phyloP scores from a whole-genome alignment of 352 stramenopile species.

The Pythium grandisporangium region DNA sequence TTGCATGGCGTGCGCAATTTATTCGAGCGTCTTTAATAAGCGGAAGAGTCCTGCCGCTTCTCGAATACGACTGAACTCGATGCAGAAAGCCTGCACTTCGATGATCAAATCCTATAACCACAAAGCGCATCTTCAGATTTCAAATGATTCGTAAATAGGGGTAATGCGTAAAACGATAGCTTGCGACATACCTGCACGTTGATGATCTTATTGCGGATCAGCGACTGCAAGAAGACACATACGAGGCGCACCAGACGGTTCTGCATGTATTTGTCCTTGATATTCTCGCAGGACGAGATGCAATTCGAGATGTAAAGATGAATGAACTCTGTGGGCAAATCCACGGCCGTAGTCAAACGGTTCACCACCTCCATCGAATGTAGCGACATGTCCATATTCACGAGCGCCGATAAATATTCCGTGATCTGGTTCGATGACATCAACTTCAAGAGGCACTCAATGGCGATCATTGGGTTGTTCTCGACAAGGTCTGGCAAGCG shows the following conservation, averaged over 20 bases:
- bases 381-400: slow-evolving; percentile 99
- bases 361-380: slow-evolving; percentile 98
- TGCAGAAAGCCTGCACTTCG: slow-evolving; percentile 98
- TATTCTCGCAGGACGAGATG: slow-evolving; percentile 97
- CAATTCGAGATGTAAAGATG: slow-evolving; percentile 99
- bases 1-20: too few species aligned
- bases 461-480: slow-evolving; percentile 97
- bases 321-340: slow-evolving; percentile 96
- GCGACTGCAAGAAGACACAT: slow-evolving; percentile 97
- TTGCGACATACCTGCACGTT: slow-evolving; percentile 89
- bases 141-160: neutral
- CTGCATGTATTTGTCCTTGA: slow-evolving; percentile 98
- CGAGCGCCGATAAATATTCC: slow-evolving; percentile 95
- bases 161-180: neutral
- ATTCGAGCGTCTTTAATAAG: slow-evolving; percentile 95
- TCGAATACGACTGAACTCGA: slow-evolving; percentile 97
- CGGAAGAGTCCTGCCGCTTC: slow-evolving; percentile 96
- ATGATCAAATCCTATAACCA: slow-evolving; percentile 92
- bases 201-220: slow-evolving; percentile 99
- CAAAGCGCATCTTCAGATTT: slow-evolving; percentile 12
- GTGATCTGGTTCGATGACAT: slow-evolving; percentile 90
- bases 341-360: slow-evolving; percentile 86
- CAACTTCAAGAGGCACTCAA: slow-evolving; percentile 92
- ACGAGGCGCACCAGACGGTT: slow-evolving; percentile 97
- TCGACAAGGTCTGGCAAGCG: slow-evolving; percentile 95